Conservation (phyloP, 208 protist species). For the Angomonas deanei region DNA sequence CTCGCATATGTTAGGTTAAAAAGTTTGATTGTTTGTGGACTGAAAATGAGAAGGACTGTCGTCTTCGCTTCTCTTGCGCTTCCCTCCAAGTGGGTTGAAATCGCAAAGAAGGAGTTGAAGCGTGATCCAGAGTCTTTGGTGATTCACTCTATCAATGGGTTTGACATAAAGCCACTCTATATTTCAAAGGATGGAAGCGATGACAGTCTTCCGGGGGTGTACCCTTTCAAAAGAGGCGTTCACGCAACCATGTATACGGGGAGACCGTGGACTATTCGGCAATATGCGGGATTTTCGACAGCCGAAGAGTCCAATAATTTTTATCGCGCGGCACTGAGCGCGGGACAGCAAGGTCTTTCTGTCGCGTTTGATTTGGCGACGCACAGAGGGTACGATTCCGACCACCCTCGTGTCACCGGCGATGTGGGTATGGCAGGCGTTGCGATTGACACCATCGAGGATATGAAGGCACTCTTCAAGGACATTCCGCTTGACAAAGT, state of each 20-base stretch:
- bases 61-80: slow-evolving; percentile 25
- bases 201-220: slow-evolving; percentile 61
- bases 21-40: background rate
- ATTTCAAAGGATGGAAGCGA: slow-evolving; percentile 25
- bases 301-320: slow-evolving; percentile 96
- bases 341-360: slow-evolving; percentile 92
- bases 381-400: slow-evolving; percentile 95
- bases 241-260: slow-evolving; percentile 95
- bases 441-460: slow-evolving; percentile 90
- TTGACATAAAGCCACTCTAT: slow-evolving; percentile 91
- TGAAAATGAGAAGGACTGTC: slow-evolving; percentile 73
- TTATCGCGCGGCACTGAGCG: slow-evolving; percentile 86
- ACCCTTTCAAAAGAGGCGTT: slow-evolving; percentile 92
- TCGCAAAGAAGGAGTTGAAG: slow-evolving; percentile 81
- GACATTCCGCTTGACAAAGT: slow-evolving; percentile 93
- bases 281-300: slow-evolving; percentile 94
- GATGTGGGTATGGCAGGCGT: slow-evolving; percentile 97
- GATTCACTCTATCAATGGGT: slow-evolving; percentile 61
- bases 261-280: slow-evolving; percentile 94
- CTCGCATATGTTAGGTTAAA: background rate
- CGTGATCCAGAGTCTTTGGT: slow-evolving; percentile 46
- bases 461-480: slow-evolving; percentile 89
- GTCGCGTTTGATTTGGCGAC: slow-evolving; percentile 96
- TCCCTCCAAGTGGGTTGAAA: slow-evolving; percentile 55
- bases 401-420: slow-evolving; percentile 90